Conservation (phyloP, 495 filamentous ascomycete species). For the Haplographium delicatum region DNA sequence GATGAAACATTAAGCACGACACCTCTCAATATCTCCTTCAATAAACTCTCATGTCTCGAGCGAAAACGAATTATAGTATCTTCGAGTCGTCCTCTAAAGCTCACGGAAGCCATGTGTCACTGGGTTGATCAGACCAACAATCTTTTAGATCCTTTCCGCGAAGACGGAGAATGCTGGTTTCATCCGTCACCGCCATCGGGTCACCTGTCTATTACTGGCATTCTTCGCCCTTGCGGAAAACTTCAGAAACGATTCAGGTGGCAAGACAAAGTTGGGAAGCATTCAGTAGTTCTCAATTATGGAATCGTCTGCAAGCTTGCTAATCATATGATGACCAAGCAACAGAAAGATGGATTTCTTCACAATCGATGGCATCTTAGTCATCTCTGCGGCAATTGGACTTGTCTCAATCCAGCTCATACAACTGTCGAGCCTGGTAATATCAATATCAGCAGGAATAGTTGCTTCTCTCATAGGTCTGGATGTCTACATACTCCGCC, state of each 20-base stretch:
- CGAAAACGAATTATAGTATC: slow-evolving; percentile 13
- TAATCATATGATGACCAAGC: slow-evolving; percentile 21
- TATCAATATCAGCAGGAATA: slow-evolving; percentile 28
- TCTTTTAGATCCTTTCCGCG: slow-evolving; percentile 8
- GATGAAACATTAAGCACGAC: neutral
- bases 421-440: slow-evolving; percentile 25
- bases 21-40: slow-evolving; percentile 1
- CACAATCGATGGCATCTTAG: slow-evolving; percentile 29
- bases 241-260: slow-evolving; percentile 13
- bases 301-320: slow-evolving; percentile 26
- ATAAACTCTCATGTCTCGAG: slow-evolving; percentile 8
- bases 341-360: slow-evolving; percentile 31
- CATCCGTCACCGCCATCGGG: slow-evolving; percentile 17
- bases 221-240: slow-evolving; percentile 9
- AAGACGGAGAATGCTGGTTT: slow-evolving; percentile 16
- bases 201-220: neutral
- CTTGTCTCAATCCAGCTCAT: slow-evolving; percentile 31
- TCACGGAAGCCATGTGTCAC: slow-evolving; percentile 9
- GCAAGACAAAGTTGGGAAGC: neutral
- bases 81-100: neutral
- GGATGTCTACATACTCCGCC: slow-evolving; percentile 26
- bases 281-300: slow-evolving; percentile 18
- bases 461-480: slow-evolving; percentile 23
- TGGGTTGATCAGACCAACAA: slow-evolving; percentile 8
- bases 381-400: slow-evolving; percentile 37